Conservation (phyloP, 495 filamentous ascomycete species). For the Penicillium pulvis region DNA sequence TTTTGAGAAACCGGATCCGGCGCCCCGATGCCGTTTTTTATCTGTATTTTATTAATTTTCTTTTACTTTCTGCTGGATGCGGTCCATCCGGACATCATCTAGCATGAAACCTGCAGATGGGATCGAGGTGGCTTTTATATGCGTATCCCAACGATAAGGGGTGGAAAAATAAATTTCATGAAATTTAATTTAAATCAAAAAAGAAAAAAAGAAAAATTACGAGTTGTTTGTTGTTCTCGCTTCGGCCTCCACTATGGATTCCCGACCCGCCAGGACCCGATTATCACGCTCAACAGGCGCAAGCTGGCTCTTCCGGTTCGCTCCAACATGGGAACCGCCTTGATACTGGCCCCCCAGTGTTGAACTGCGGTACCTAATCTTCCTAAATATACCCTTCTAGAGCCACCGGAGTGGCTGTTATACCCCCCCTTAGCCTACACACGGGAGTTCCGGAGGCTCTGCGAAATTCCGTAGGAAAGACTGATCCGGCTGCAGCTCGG, state of each 20-base stretch:
- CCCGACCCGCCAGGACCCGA: constrained; percentile 32
- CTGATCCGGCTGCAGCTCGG: constrained; percentile 23
- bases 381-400: background rate
- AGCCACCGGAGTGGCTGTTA: constrained; percentile 12
- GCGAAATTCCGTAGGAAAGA: constrained; percentile 20
- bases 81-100: constrained; percentile 7
- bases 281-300: constrained; percentile 13
- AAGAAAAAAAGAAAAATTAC: constrained; percentile 27
- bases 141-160: background rate
- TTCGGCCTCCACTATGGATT: constrained; percentile 31
- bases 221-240: constrained; percentile 15
- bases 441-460: constrained; percentile 24
- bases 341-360: constrained; percentile 6
- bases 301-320: constrained; percentile 15
- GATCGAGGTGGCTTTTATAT: constrained; percentile 6
- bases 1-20: constrained; percentile 18
- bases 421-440: constrained; percentile 4
- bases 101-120: constrained; percentile 2
- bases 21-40: constrained; percentile 8
- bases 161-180: constrained; percentile 4
- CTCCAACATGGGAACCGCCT: constrained; percentile 20
- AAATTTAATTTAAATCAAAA: constrained; percentile 3
- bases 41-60: constrained; percentile 6
- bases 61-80: background rate
- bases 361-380: background rate